phyloP scores from a whole-genome alignment of 495 filamentous ascomycete genomes.

The Amphirosellinia nigrospora region DNA sequence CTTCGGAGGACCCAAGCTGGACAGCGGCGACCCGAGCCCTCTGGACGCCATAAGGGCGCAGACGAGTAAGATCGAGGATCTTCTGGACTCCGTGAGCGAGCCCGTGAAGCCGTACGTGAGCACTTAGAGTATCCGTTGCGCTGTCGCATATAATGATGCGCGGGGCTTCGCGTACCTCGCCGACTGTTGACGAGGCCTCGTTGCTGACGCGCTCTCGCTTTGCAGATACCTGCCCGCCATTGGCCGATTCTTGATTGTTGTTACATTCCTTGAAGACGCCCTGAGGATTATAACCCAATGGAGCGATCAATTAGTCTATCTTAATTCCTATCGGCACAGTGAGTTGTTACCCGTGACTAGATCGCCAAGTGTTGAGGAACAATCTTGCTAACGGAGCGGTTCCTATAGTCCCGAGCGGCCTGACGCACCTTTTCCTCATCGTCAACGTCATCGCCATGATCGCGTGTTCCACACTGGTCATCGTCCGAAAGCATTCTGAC shows the following conservation, averaged over 20 bases:
- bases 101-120: constrained; percentile 92
- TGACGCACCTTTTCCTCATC: constrained; percentile 94
- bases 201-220: constrained; percentile 34
- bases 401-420: constrained; percentile 76
- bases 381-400: constrained; percentile 29
- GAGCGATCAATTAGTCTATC: constrained; percentile 91
- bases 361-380: background rate
- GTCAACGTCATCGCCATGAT: constrained; percentile 90
- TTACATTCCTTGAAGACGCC: constrained; percentile 97
- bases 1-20: constrained; percentile 67
- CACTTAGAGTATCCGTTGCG: constrained; percentile 16
- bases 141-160: constrained; percentile 3
- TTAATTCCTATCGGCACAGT: constrained; percentile 94
- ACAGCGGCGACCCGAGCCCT: constrained; percentile 77
- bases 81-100: constrained; percentile 85
- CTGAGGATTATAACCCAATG: constrained; percentile 97
- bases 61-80: constrained; percentile 97
- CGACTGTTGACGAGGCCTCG: constrained; percentile 5
- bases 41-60: constrained; percentile 91
- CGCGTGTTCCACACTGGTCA: constrained; percentile 81
- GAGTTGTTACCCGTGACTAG: constrained; percentile 44
- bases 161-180: background rate
- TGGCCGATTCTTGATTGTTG: constrained; percentile 96
- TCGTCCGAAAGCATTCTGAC: constrained; percentile 88
- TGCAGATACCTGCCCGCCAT: constrained; percentile 90